These are phyloP conservation scores for Beauveria medogensis DNA, from an alignment of 2,329 filamentous ascomycete species.

Conservation along the genomic window DNA sequence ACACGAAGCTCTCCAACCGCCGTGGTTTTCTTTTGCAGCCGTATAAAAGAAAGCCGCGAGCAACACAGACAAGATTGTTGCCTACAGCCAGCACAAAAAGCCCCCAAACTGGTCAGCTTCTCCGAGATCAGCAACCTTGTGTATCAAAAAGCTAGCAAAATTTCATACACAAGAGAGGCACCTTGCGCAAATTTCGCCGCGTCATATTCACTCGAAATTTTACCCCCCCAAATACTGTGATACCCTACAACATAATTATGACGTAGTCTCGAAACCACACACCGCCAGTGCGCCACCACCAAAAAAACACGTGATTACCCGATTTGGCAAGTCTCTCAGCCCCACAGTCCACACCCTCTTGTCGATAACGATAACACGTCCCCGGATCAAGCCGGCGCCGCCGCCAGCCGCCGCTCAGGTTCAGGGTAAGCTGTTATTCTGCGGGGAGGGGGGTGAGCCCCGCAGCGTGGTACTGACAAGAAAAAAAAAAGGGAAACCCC, in stretches of 20 bases:
- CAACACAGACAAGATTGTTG: too few relatives aligned
- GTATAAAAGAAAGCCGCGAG: too few relatives aligned
- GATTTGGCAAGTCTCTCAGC: background rate
- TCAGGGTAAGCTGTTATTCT: background rate
- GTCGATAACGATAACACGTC: slow-evolving; percentile 10
- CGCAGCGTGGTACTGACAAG: background rate
- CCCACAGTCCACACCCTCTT: background rate
- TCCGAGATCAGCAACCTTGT: too few relatives aligned
- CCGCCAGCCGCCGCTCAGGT: background rate
- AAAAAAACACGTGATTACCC: slow-evolving; percentile 3
- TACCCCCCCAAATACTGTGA: too few relatives aligned
- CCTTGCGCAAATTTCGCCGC: too few relatives aligned
- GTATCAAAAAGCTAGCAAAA: too few relatives aligned
- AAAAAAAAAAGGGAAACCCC: background rate
- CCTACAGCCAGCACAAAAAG: too few relatives aligned
- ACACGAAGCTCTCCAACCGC: too few relatives aligned
- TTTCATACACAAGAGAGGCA: too few relatives aligned
- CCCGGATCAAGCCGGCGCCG: slow-evolving; percentile 6
- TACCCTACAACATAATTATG: background rate
- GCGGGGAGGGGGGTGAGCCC: background rate
- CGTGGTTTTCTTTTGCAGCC: too few relatives aligned
- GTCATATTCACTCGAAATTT: too few relatives aligned
- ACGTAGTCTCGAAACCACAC: background rate
- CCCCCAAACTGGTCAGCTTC: too few relatives aligned
- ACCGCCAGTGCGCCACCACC: background rate